Evolutionary conservation across 2,329 filamentous ascomycete species (phyloP), one percentile per base, ranked within the genome.

Genomic region (Colletotrichum coccodes): DNA sequence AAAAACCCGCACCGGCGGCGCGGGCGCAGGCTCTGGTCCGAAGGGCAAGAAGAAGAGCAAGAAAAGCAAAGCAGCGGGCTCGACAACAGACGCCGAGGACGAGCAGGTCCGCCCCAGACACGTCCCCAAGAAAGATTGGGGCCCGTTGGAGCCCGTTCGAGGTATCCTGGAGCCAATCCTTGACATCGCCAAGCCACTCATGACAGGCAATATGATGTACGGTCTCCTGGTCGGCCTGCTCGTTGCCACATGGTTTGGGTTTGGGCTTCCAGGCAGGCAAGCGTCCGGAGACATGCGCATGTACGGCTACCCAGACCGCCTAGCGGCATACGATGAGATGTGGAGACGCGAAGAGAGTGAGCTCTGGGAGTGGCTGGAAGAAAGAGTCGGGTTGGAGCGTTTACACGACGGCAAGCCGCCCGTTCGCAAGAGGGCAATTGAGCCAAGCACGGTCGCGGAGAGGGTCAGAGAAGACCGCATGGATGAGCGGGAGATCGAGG

Each of bases 311-410:
- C 87, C 92, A 0, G 90, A 95, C 63, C 89, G 94, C 6, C 82
- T 94, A 18, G 90, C 92, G 2, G 94, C 93, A 0, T 98, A 98
- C 77, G 95, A 98, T 73, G 93, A 97, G 80, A 92, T 98, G 76
- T 99, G 95, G 95, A 87, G 90, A 40, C 85, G 89, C 46, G 94
- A 98, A 78, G 95, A 98, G 77, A 94, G 89, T 72, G 94, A 96
- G 74, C 83, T 98, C 11, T 98, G 95, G 95, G 91, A 93, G 66
- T 98, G 95, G 95, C 83, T 98, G 5, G 95, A 98, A 78, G 93
- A 97, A 74, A 87, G 95, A 21, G 91, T 94, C 2, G 92, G 94
- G 2, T 83, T 96, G 77, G 91, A 94, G 64, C 84, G 83, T 67
- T 80, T 87, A 72, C 81, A 78, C 72, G 85, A 82, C 63, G 80